Conservation (phyloP, 805 yeast species). For the Yarrowia sp. region DNA sequence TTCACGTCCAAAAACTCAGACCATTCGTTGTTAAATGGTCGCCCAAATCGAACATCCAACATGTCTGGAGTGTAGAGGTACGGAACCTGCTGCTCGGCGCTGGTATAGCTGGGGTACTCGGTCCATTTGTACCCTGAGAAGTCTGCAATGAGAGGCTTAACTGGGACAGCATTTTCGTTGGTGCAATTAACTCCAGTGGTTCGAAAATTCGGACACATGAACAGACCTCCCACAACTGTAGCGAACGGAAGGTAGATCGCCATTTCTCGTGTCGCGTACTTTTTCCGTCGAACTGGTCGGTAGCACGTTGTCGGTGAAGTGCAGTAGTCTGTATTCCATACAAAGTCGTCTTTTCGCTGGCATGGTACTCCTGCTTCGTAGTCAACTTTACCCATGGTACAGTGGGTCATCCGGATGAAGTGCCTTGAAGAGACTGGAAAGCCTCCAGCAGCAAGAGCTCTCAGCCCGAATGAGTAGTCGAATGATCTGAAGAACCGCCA, state of each 20-base stretch:
- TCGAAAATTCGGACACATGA: constrained; percentile 44
- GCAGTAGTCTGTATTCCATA: constrained; percentile 17
- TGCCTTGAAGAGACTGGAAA: constrained; percentile 1
- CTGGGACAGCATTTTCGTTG: constrained; percentile 42
- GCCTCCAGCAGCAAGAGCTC: constrained; percentile 2
- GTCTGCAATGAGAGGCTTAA: constrained; percentile 61
- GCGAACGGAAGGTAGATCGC: constrained; percentile 54
- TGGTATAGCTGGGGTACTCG: constrained; percentile 28
- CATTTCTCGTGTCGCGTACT: constrained; percentile 49
- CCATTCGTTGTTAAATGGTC: constrained; percentile 43
- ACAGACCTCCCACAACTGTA: constrained; percentile 60
- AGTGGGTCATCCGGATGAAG: constrained; percentile 8
- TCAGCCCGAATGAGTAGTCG: not conserved
- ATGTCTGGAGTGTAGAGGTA: constrained; percentile 53
- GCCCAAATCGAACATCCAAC: constrained; percentile 33
- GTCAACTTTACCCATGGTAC: constrained; percentile 16
- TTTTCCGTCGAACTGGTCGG: constrained; percentile 58
- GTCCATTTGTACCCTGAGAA: constrained; percentile 50
- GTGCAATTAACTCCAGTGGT: constrained; percentile 35
- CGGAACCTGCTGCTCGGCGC: constrained; percentile 48
- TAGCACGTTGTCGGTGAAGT: constrained; percentile 43
- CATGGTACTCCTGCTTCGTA: constrained; percentile 19
- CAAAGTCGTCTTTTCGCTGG: constrained; percentile 12
- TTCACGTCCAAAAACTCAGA: constrained; percentile 47
- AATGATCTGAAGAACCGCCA: constrained; percentile 15